Base-by-base conservation (phyloP, 108 stramenopile genomes). In the Epithemia pelagica region DNA sequence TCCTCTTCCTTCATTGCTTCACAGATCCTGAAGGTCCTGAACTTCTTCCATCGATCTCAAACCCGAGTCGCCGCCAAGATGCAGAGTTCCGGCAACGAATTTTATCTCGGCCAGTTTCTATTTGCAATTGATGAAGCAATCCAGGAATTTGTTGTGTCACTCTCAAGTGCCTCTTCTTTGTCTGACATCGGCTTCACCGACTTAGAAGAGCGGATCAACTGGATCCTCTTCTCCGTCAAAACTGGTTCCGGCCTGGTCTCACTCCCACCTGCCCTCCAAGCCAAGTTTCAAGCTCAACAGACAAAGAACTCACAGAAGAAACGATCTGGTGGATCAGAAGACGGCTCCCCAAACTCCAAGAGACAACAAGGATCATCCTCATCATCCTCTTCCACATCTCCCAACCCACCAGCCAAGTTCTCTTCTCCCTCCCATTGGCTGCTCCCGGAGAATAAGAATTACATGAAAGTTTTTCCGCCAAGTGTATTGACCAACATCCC, bases 21-120 rank as follows among this genome's bases (percentile, higher is more conserved):
- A 2, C 75, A 82, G 32, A 77, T 78, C 71, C 74, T 73, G 25
- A 72, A 72, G n/a, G n/a, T n/a, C n/a, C n/a, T n/a, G n/a, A n/a
- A n/a, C n/a, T n/a, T n/a, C n/a, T n/a, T n/a, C n/a, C n/a, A n/a
- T n/a, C n/a, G n/a, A n/a, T n/a, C n/a, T n/a, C n/a, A n/a, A n/a
- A n/a, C n/a, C n/a, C n/a, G n/a, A n/a, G n/a, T n/a, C n/a, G n/a
- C n/a, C n/a, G n/a, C n/a, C n/a, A n/a, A n/a, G n/a, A n/a, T n/a
- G n/a, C n/a, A n/a, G n/a, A n/a, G n/a, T n/a, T n/a, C n/a, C n/a
- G n/a, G n/a, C n/a, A n/a, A 46, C 15, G 37, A 15, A 46, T 15
- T 46, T 15, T 46, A 46, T 15, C 15, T 46, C 15, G 37, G 37
- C 37, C 5, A 15, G 37, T 5, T 46, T 46, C 37, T 46, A 46